These are phyloP conservation scores for Colletotrichum magnum DNA, from an alignment of 2,329 filamentous ascomycete species.

Conservation along the genomic window DNA sequence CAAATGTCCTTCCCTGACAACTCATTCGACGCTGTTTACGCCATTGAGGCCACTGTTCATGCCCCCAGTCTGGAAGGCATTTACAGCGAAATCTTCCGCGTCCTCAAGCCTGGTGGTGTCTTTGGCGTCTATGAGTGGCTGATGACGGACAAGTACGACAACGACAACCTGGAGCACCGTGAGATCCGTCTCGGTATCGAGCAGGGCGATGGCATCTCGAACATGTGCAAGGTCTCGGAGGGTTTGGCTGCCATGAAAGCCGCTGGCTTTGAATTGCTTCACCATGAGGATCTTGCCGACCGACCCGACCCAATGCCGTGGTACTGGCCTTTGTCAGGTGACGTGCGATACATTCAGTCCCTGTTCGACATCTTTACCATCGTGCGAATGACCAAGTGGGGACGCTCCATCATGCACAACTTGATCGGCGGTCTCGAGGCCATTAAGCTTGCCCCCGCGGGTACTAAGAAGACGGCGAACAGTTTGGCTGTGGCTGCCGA, in stretches of 20 bases:
- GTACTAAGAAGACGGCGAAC: slow-evolving; percentile 96
- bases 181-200: slow-evolving; percentile 92
- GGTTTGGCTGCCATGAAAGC: slow-evolving; percentile 84
- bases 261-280: slow-evolving; percentile 78
- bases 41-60: slow-evolving; percentile 94
- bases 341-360: slow-evolving; percentile 86
- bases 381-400: slow-evolving; percentile 89
- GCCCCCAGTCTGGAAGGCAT: slow-evolving; percentile 89
- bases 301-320: slow-evolving; percentile 83
- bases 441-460: slow-evolving; percentile 80
- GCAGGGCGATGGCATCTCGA: slow-evolving; percentile 92
- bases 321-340: slow-evolving; percentile 93
- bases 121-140: slow-evolving; percentile 98
- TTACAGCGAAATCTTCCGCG: slow-evolving; percentile 91
- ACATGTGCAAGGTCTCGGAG: slow-evolving; percentile 90
- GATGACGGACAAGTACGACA: slow-evolving; percentile 96
- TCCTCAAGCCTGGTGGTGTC: slow-evolving; percentile 92
- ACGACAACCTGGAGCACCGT: slow-evolving; percentile 84
- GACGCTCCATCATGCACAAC: slow-evolving; percentile 80
- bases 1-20: slow-evolving; percentile 94
- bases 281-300: slow-evolving; percentile 71
- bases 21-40: slow-evolving; percentile 92
- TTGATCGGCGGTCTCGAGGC: slow-evolving; percentile 84
- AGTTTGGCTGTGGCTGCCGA: slow-evolving; percentile 87
- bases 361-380: slow-evolving; percentile 86